Percentiles rank a stretch among this genome's conserved stretches.
Conservation (phyloP, 2,329 filamentous ascomycete species). For the Sporothrix pseudoabietina region DNA sequence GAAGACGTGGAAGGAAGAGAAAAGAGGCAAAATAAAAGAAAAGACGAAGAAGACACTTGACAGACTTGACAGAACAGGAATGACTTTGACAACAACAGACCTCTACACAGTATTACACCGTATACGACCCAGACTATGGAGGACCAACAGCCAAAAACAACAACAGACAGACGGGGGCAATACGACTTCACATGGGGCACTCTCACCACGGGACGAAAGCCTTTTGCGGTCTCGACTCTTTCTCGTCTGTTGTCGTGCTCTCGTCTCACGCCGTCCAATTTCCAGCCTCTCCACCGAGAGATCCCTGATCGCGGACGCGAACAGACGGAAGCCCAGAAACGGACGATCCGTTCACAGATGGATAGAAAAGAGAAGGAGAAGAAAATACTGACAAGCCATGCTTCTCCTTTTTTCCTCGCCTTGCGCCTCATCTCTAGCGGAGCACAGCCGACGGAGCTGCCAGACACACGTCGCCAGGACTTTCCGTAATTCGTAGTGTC, state of each 20-base stretch:
- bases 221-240: neutral
- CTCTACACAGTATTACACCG: neutral
- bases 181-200: neutral
- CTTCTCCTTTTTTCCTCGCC: neutral
- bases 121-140: too few relatives aligned
- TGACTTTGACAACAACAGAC: neutral
- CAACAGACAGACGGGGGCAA: neutral
- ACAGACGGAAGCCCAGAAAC: neutral
- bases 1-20: neutral
- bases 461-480: neutral
- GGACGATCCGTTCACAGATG: too few relatives aligned
- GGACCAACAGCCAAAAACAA: neutral
- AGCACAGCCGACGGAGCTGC: neutral
- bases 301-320: neutral
- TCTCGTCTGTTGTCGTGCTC: neutral
- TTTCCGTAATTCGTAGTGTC: too few relatives aligned
- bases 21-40: neutral
- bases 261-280: conserved; percentile 13
- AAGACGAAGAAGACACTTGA: neutral
- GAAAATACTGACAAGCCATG: neutral
- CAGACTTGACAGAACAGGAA: neutral
- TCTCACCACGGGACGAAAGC: neutral
- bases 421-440: neutral
- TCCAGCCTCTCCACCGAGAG: neutral
- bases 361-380: too few relatives aligned